A percentile compares a stretch with the other conserved stretches of the same genome.
Conservation (phyloP, 306 rosid genomes). For the Castanea sativa region DNA sequence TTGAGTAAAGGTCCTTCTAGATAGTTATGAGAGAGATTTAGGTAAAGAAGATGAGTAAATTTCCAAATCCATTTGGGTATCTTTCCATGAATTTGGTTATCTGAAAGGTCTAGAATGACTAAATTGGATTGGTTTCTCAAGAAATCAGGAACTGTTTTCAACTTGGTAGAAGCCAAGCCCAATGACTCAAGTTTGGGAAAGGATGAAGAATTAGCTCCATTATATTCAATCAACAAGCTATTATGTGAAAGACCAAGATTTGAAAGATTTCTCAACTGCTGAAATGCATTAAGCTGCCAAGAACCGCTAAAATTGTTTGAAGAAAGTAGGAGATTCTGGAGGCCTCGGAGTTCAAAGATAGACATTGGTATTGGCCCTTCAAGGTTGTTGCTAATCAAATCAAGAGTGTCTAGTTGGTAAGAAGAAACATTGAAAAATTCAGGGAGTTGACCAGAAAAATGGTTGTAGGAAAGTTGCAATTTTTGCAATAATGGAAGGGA, state of each 20-base stretch:
- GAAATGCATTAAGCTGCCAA: not conserved
- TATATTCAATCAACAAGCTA: not conserved
- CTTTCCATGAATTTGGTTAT: not conserved
- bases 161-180: not conserved
- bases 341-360: not conserved
- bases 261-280: not conserved
- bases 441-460: slow-evolving; percentile 20
- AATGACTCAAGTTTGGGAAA: not conserved
- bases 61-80: not conserved
- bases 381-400: not conserved
- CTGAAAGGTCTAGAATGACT: not conserved
- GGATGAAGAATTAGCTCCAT: not conserved
- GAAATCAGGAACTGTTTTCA: not conserved
- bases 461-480: slow-evolving; percentile 17
- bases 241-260: not conserved
- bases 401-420: not conserved
- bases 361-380: slow-evolving; percentile 7
- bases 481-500: slow-evolving; percentile 17
- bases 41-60: not conserved
- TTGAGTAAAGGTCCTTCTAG: not conserved
- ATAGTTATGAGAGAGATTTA: slow-evolving; percentile 4
- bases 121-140: not conserved
- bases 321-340: not conserved
- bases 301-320: slow-evolving; percentile 11
- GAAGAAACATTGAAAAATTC: slow-evolving; percentile 13